Evolutionary conservation across 495 filamentous ascomycete genomes (phyloP), one percentile per base, ranked within the genome.

Genomic region (Pseudotulostoma volvatum): DNA sequence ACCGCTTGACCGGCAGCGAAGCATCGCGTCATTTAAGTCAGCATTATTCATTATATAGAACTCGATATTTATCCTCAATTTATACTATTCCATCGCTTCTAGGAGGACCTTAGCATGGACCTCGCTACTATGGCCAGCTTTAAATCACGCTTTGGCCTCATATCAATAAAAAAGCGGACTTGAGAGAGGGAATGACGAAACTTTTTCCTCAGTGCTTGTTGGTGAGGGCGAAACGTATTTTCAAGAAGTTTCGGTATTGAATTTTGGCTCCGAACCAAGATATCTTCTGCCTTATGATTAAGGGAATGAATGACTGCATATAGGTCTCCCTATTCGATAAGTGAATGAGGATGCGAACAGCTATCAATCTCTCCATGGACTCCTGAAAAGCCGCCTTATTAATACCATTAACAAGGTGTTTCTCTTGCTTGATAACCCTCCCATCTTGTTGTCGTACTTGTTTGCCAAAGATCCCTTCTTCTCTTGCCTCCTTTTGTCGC

Each of bases 401-500:
- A 28, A 28, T 38, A 35, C 34, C 18, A 38, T 31, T 13, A 38
- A 39, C 28, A 35, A 43, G 34, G 16, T 37, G 17, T 37, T 43
- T 34, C 18, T 43, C 23, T 19, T 43, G 17, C 11, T 30, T 35
- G 34, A 9, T 7, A 43, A 37, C 31, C 28, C 41, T 1, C 5
- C 23, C 23, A 5, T 28, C 23, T 11, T 28, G 23, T 28, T 11
- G 23, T 11, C 11, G 23, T 28, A 28, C 23, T 28, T 28, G 23
- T 11, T 28, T 28, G 23, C 23, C 23, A 11, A 28, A 5, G 11
- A 28, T 28, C 5, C 11, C 23, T 28, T 28, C 23, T 28, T n/a
- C n/a, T n/a, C 5, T 28, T 28, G 23, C 11, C 5, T 11, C 23
- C 23, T 28, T 28, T 28, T 28, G 23, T 28, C 23, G 23, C 23